Evolutionary conservation across 768 basidiomycete genomes (phyloP).

Genomic region (Paxillus ammoniavirescens): DNA sequence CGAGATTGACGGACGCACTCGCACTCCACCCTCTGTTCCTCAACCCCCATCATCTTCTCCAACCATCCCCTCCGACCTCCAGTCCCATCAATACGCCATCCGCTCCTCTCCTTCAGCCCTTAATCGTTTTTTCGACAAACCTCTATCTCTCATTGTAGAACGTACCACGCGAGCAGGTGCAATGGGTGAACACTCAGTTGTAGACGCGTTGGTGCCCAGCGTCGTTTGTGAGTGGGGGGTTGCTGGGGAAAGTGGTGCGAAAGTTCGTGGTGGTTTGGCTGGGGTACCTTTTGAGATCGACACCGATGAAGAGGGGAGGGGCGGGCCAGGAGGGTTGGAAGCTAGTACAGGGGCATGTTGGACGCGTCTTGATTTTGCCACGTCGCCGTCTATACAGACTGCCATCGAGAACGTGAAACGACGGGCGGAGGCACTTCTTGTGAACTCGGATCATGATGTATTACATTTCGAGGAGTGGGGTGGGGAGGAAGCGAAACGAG

Average conservation of each 20-base stretch:
- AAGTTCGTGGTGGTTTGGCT: slow-evolving; percentile 54
- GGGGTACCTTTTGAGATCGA: slow-evolving; percentile 10
- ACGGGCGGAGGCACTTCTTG: slow-evolving; percentile 56
- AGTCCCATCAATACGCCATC: slow-evolving; percentile 74
- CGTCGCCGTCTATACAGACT: slow-evolving; percentile 53
- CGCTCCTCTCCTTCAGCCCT: slow-evolving; percentile 63
- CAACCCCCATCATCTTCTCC: slow-evolving; percentile 9
- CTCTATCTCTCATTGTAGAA: slow-evolving; percentile 80
- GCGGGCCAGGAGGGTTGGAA: slow-evolving; percentile 5
- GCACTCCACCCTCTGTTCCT: not conserved
- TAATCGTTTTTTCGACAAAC: slow-evolving; percentile 93
- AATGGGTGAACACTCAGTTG: slow-evolving; percentile 87
- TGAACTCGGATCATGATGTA: slow-evolving; percentile 81
- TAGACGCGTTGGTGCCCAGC: slow-evolving; percentile 87
- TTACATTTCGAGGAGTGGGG: slow-evolving; percentile 84
- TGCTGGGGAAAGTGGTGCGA: slow-evolving; percentile 24
- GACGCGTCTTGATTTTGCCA: slow-evolving; percentile 72
- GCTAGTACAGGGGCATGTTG: slow-evolving; percentile 35
- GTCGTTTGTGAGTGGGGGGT: slow-evolving; percentile 84
- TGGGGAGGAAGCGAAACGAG: slow-evolving; percentile 78
- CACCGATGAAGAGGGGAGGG: not conserved
- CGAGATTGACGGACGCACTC: slow-evolving; percentile 24
- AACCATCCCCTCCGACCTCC: slow-evolving; percentile 35
- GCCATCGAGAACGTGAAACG: slow-evolving; percentile 59
- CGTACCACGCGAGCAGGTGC: slow-evolving; percentile 81